These are phyloP conservation scores for Albatrellus ellisii DNA, from an alignment of 768 basidiomycete genomes.

Conservation along the genomic window DNA sequence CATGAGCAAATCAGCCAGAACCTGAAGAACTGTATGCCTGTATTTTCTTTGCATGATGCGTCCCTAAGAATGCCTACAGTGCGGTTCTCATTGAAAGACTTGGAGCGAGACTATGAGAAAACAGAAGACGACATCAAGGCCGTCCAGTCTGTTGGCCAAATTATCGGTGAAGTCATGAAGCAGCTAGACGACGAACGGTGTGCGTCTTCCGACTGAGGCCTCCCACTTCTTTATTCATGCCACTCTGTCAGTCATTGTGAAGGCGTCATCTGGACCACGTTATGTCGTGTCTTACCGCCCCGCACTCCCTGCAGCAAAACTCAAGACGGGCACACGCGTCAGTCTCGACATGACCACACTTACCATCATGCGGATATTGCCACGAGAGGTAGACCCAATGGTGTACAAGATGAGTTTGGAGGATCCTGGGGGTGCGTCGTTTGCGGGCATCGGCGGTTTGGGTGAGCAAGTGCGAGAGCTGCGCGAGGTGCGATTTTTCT, in stretches of 20 bases:
- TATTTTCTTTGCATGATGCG: background rate
- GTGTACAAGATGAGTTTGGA: constrained; percentile 99
- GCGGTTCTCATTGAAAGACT: constrained; percentile 78
- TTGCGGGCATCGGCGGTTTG: constrained; percentile 94
- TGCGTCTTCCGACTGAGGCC: constrained; percentile 27
- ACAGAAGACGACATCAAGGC: constrained; percentile 99
- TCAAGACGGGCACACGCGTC: constrained; percentile 89
- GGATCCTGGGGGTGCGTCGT: constrained; percentile 89
- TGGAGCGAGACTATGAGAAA: constrained; percentile 85
- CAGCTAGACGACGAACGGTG: constrained; percentile 97
- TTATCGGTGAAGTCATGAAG: constrained; percentile 98
- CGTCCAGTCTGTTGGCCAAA: constrained; percentile 96
- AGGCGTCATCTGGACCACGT: constrained; percentile 94
- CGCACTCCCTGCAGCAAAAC: constrained; percentile 78
- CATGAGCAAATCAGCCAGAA: constrained; percentile 81
- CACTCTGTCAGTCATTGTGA: constrained; percentile 72
- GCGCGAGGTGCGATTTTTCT: constrained; percentile 56
- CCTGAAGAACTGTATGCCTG: constrained; percentile 74
- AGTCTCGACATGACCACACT: constrained; percentile 99
- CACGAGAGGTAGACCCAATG: constrained; percentile 92
- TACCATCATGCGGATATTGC: constrained; percentile 97
- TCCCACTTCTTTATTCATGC: constrained; percentile 1
- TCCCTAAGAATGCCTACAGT: constrained; percentile 31
- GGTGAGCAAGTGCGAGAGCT: constrained; percentile 94
- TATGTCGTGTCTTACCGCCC: constrained; percentile 98